phyloP scores from a whole-genome alignment of 441 rosid genomes.

The Gossypium trilobum region DNA sequence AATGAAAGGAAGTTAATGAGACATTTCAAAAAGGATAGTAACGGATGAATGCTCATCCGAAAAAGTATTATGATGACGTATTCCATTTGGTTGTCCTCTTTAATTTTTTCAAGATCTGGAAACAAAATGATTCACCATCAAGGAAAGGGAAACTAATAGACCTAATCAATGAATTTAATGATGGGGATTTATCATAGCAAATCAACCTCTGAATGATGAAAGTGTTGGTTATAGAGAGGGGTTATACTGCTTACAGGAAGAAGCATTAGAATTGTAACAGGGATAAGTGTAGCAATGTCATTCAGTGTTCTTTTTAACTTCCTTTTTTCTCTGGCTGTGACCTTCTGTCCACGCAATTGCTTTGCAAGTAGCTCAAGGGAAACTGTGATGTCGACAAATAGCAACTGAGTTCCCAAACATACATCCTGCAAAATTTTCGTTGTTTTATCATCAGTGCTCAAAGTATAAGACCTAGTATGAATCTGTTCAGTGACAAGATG shows the following conservation, averaged over 20 bases:
- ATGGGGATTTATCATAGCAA: neutral
- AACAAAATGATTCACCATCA: neutral
- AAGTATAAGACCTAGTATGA: neutral
- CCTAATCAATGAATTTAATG: neutral
- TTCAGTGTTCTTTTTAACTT: constrained; percentile 40
- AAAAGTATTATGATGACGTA: neutral
- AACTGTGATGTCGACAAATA: constrained; percentile 34
- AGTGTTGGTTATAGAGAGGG: neutral
- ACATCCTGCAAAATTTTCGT: constrained; percentile 32
- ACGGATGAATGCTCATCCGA: neutral
- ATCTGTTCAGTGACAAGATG: constrained; percentile 2
- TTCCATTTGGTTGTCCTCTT: neutral
- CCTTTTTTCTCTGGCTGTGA: constrained; percentile 37
- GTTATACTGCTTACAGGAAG: constrained; percentile 44
- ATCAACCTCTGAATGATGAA: neutral
- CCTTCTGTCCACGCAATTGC: constrained; percentile 32
- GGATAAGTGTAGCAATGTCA: constrained; percentile 47
- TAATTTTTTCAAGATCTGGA: neutral
- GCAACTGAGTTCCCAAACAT: constrained; percentile 58
- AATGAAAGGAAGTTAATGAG: neutral
- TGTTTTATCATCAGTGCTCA: neutral
- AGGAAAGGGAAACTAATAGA: neutral
- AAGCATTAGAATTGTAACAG: constrained; percentile 53
- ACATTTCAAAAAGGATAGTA: neutral
- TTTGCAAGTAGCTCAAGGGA: constrained; percentile 38